Conservation (phyloP, 225 moss, liverwort and hornwort genomes). For the Rhytidiadelphus loreus region DNA sequence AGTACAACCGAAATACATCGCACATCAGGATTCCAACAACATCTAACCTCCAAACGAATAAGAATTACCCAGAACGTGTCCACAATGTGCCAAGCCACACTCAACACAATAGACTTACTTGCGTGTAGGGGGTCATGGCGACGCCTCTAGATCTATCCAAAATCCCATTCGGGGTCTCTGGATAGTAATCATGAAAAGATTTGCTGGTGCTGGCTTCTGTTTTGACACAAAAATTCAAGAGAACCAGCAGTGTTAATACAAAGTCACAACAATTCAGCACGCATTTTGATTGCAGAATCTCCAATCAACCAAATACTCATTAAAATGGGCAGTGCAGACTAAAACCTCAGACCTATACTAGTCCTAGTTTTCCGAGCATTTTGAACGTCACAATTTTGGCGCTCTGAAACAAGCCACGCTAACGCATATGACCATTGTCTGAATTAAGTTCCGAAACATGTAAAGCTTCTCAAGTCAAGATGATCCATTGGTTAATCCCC, state of each 20-base stretch:
- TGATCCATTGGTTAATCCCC: background rate
- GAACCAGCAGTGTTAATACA: background rate
- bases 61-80: background rate
- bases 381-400: background rate
- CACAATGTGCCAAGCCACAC: background rate
- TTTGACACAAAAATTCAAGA: background rate
- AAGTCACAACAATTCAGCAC: background rate
- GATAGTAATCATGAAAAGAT: background rate
- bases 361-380: background rate
- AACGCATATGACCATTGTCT: background rate
- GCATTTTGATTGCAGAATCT: background rate
- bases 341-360: background rate
- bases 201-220: constrained; percentile 24
- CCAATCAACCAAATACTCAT: background rate
- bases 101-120: constrained; percentile 19
- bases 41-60: background rate
- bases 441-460: background rate
- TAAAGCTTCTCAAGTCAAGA: background rate
- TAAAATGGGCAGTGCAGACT: background rate
- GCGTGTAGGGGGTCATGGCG: background rate
- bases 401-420: background rate
- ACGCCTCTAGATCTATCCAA: background rate
- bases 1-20: background rate
- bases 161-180: background rate
- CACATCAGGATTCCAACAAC: background rate